phyloP scores from a whole-genome alignment of 805 yeast species.

The Yamadazyma takamatsuzukensis region DNA sequence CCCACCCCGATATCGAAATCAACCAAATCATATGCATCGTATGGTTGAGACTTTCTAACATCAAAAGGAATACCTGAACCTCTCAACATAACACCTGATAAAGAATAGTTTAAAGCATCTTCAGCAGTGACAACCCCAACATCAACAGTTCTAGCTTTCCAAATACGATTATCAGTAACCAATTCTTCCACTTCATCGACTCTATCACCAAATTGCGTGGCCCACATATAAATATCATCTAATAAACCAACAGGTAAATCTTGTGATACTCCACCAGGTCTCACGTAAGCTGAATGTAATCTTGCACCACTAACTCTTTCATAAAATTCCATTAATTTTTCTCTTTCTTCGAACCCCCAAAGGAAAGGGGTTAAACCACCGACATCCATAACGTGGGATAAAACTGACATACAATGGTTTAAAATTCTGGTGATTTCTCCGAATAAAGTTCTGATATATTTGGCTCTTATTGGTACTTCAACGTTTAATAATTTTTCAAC shows the following conservation, averaged over 20 bases:
- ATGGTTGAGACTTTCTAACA: constrained; percentile 81
- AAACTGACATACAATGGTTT: constrained; percentile 82
- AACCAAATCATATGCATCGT: constrained; percentile 82
- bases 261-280: constrained; percentile 92
- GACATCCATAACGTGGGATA: constrained; percentile 90
- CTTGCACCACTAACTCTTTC: constrained; percentile 91
- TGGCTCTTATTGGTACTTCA: constrained; percentile 81
- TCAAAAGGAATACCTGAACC: constrained; percentile 89
- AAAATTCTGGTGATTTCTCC: constrained; percentile 83
- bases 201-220: constrained; percentile 92
- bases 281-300: constrained; percentile 80
- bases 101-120: constrained; percentile 76
- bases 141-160: constrained; percentile 83
- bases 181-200: constrained; percentile 87
- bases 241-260: constrained; percentile 82
- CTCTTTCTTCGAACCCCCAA: constrained; percentile 95
- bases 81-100: constrained; percentile 86
- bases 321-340: constrained; percentile 87
- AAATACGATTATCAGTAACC: constrained; percentile 85
- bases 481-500: constrained; percentile 80
- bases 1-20: constrained; percentile 90
- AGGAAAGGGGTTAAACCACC: constrained; percentile 91
- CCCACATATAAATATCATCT: constrained; percentile 94
- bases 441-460: constrained; percentile 79
- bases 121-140: constrained; percentile 82